Conservation (phyloP, 108 stramenopile species). For the Thalassiosira profunda region DNA sequence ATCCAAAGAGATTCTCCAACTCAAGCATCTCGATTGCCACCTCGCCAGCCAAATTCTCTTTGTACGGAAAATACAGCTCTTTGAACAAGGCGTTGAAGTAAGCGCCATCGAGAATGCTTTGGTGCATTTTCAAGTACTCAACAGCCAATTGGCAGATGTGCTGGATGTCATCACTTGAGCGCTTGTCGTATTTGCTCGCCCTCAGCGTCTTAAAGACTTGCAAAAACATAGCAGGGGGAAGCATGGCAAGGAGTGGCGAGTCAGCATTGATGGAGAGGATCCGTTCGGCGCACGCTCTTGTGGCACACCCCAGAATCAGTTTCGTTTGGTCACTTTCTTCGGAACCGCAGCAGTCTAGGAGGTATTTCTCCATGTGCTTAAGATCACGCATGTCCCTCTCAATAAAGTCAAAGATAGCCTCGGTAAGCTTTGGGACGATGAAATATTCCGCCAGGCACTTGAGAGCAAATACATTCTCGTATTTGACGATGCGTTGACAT, state of each 20-base stretch:
- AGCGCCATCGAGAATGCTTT: too few relatives aligned
- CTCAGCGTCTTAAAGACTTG: neutral
- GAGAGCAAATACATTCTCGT: constrained; percentile 6
- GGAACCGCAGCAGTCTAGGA: neutral
- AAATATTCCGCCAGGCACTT: constrained; percentile 9
- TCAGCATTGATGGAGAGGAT: constrained; percentile 1
- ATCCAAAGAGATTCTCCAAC: too few relatives aligned
- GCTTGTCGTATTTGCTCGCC: too few relatives aligned
- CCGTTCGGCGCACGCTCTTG: neutral
- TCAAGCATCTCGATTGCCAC: too few relatives aligned
- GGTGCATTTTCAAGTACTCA: too few relatives aligned
- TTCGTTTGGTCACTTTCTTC: neutral
- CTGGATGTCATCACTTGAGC: too few relatives aligned
- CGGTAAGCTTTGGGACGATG: constrained; percentile 9
- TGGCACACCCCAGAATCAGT: neutral
- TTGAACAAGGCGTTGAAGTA: too few relatives aligned
- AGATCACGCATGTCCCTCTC: constrained; percentile 5
- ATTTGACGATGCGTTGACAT: neutral
- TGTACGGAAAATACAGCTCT: too few relatives aligned
- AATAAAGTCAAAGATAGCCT: constrained; percentile 5
- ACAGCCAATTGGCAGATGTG: too few relatives aligned
- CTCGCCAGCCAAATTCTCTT: too few relatives aligned
- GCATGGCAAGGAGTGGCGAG: neutral
- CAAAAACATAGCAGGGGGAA: neutral
- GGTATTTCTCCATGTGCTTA: neutral